These are phyloP conservation scores for Plectosphaerella plurivora DNA, from an alignment of 2,329 filamentous ascomycete genomes.

Conservation along the genomic window DNA sequence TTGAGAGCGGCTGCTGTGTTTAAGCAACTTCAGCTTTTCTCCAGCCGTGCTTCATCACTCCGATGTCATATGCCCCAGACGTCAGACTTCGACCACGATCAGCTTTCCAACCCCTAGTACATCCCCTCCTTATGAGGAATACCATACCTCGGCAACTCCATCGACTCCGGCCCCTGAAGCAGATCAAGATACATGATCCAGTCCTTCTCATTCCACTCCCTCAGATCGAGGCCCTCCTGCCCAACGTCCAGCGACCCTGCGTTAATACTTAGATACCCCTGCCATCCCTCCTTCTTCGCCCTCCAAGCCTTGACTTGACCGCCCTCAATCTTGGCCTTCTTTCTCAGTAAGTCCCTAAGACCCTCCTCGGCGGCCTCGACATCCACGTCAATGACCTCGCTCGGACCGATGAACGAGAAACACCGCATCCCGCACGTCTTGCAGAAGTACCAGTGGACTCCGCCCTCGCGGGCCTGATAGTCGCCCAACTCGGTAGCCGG, in stretches of 20 bases:
- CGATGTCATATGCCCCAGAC: too few relatives aligned
- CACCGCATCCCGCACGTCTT: constrained; percentile 38
- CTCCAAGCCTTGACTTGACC: constrained; percentile 18
- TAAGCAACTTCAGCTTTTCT: too few relatives aligned
- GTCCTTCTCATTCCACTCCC: constrained; percentile 28
- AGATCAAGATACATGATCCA: constrained; percentile 20
- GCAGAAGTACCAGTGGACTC: constrained; percentile 39
- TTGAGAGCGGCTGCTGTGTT: too few relatives aligned
- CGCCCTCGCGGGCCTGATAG: constrained; percentile 25
- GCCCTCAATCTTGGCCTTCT: constrained; percentile 16
- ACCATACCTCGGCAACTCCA: constrained; percentile 7
- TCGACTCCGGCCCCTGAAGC: constrained; percentile 5
- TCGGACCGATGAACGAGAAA: constrained; percentile 32
- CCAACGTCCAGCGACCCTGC: constrained; percentile 28
- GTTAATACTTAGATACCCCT: constrained; percentile 31
- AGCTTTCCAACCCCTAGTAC: background rate
- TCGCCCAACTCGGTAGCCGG: constrained; percentile 31
- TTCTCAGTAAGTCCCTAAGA: constrained; percentile 16
- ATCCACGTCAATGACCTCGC: constrained; percentile 20
- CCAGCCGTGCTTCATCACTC: too few relatives aligned
- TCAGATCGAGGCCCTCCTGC: constrained; percentile 28
- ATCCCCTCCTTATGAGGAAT: constrained; percentile 5
- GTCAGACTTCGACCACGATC: too few relatives aligned
- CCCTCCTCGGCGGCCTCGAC: background rate
- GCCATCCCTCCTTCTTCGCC: constrained; percentile 20